A percentile compares a stretch with the other conserved stretches of the same genome.
Evolutionary conservation across 176 grass and related monocot species (phyloP).

Genomic region (Oryza longistaminata): DNA sequence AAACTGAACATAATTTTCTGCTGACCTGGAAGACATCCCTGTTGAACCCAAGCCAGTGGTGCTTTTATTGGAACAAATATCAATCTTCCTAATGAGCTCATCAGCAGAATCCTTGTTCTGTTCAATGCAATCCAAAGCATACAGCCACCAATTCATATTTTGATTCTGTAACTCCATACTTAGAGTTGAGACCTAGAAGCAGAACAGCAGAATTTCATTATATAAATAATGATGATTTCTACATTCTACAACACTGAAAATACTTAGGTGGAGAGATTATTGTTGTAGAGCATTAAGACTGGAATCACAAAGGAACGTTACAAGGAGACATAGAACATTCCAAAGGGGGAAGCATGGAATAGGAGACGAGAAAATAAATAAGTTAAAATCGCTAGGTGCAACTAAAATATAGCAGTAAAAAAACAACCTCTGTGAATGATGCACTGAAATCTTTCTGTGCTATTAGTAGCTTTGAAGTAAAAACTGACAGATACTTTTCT

Average conservation of each 20-base stretch:
- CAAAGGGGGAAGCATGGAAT: constrained; percentile 7
- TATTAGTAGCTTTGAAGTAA: constrained; percentile 64
- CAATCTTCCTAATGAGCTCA: constrained; percentile 82
- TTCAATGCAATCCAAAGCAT: constrained; percentile 73
- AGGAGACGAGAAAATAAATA: constrained; percentile 18
- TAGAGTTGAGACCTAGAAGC: constrained; percentile 63
- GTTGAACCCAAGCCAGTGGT: constrained; percentile 63
- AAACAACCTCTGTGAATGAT: constrained; percentile 63
- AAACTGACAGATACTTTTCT: constrained; percentile 78
- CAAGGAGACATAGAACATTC: not conserved
- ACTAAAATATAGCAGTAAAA: constrained; percentile 11
- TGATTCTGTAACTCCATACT: constrained; percentile 61
- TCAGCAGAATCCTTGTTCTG: constrained; percentile 59
- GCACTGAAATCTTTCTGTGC: constrained; percentile 75
- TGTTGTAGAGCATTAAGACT: not conserved
- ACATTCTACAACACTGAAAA: not conserved
- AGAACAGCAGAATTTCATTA: constrained; percentile 16
- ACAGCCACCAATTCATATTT: constrained; percentile 70
- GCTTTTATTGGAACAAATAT: constrained; percentile 68
- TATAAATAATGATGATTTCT: not conserved
- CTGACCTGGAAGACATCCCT: constrained; percentile 68
- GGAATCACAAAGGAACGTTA: constrained; percentile 8
- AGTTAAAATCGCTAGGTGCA: constrained; percentile 21
- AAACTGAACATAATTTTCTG: constrained; percentile 38
- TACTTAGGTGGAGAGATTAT: not conserved